Percentiles rank a stretch among this genome's conserved stretches.
Conservation (phyloP, 805 yeast species). For the Starmerella apis region DNA sequence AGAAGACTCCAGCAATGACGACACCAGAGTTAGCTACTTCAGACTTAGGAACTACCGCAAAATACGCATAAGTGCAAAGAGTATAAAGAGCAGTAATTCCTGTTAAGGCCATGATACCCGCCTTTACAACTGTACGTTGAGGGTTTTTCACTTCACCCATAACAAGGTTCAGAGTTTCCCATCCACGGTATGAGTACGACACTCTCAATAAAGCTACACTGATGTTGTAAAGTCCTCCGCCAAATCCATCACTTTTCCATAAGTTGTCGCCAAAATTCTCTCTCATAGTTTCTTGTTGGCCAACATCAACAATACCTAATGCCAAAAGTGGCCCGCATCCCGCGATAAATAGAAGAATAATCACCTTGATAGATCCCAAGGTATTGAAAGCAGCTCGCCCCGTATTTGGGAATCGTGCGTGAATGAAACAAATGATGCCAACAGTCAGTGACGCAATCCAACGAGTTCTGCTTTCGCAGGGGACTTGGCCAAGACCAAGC, state of each 20-base stretch:
- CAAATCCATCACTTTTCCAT: conserved; percentile 36
- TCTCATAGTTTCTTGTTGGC: conserved; percentile 30
- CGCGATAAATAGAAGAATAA: conserved; percentile 43
- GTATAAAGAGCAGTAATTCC: conserved; percentile 46
- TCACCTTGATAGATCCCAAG: conserved; percentile 45
- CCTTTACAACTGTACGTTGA: conserved; percentile 44
- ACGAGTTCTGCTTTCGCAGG: conserved; percentile 35
- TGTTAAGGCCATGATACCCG: conserved; percentile 50
- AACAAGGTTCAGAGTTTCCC: conserved; percentile 62
- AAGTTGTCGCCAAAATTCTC: conserved; percentile 33
- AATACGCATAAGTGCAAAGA: conserved; percentile 48
- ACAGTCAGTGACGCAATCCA: conserved; percentile 39
- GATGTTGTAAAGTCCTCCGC: conserved; percentile 40
- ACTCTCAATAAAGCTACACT: conserved; percentile 51
- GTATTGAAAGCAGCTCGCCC: conserved; percentile 45
- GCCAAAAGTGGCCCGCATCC: conserved; percentile 38
- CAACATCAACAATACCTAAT: conserved; percentile 19
- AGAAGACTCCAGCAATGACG: conserved; percentile 52
- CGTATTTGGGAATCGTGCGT: conserved; percentile 39
- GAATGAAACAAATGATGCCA: conserved; percentile 37
- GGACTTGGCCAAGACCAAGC: conserved; percentile 36
- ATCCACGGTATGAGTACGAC: conserved; percentile 56
- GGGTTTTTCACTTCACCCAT: conserved; percentile 50
- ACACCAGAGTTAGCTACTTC: conserved; percentile 45
- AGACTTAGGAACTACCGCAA: conserved; percentile 40